phyloP scores from a whole-genome alignment of 768 basidiomycete genomes.

The Tulasnella sp. region DNA sequence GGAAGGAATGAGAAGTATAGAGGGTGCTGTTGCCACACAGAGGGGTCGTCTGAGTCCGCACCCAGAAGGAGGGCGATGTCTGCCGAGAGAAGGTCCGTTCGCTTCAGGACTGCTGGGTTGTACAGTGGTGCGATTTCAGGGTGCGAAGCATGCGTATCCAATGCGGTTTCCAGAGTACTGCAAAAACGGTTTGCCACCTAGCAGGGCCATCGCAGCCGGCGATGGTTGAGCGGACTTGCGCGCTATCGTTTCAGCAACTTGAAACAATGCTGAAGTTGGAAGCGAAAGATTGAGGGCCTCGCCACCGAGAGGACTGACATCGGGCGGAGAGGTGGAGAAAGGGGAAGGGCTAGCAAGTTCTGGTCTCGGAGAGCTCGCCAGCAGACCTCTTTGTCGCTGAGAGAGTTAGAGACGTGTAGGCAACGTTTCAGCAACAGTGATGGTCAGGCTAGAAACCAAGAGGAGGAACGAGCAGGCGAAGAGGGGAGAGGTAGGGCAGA shows the following conservation, averaged over 20 bases:
- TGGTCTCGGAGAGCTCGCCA: neutral
- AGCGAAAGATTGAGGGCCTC: conserved; percentile 32
- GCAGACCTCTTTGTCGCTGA: neutral
- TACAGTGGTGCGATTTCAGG: conserved; percentile 43
- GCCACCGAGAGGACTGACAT: neutral
- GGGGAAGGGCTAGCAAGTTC: neutral
- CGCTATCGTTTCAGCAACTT: conserved; percentile 42
- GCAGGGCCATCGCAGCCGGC: conserved; percentile 52
- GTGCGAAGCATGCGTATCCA: conserved; percentile 39
- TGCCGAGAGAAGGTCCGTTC: conserved; percentile 54
- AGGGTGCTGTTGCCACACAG: conserved; percentile 55
- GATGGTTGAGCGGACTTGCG: conserved; percentile 59
- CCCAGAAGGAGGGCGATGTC: conserved; percentile 65
- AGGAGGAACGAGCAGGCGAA: neutral
- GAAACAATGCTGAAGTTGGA: conserved; percentile 41
- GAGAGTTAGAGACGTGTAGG: too few relatives aligned
- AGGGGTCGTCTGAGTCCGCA: conserved; percentile 39
- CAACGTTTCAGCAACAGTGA: too few relatives aligned
- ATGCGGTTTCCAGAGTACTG: conserved; percentile 54
- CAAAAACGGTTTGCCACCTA: conserved; percentile 55
- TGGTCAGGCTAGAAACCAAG: too few relatives aligned
- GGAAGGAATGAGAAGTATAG: conserved; percentile 42
- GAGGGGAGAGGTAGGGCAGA: neutral
- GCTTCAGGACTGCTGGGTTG: conserved; percentile 63
- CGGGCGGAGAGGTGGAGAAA: neutral